A percentile compares a stretch with the other conserved stretches of the same genome.
Conservation (phyloP, 2,329 filamentous ascomycete genomes). For the Calonectria henricotiae region DNA sequence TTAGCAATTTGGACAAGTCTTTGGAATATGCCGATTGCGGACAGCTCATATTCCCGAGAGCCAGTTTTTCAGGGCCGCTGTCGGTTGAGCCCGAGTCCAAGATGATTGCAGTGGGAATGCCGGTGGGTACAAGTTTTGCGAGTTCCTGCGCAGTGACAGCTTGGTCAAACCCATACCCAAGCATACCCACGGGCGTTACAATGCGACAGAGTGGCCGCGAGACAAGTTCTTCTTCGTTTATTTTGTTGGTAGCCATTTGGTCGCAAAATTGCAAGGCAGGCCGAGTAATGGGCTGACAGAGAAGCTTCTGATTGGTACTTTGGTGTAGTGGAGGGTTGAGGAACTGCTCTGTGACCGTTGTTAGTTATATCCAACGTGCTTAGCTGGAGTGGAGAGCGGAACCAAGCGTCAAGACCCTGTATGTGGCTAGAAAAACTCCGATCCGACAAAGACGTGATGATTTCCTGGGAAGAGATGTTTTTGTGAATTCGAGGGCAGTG, state of each 20-base stretch:
- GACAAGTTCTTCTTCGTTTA: background rate
- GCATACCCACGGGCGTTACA: conserved; percentile 66
- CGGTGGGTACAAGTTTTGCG: conserved; percentile 48
- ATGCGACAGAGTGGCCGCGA: conserved; percentile 58
- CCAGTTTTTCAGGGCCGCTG: conserved; percentile 61
- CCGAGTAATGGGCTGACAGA: background rate
- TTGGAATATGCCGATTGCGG: conserved; percentile 60
- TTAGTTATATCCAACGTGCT: no score
- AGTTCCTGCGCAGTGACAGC: conserved; percentile 51
- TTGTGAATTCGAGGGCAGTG: conserved; percentile 10
- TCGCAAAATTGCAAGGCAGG: background rate
- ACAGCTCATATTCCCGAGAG: conserved; percentile 60
- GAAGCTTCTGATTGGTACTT: background rate
- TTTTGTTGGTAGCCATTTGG: background rate
- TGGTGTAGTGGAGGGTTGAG: background rate
- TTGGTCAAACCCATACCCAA: conserved; percentile 66
- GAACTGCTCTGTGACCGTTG: background rate
- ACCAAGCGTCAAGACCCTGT: background rate
- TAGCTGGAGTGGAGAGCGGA: background rate
- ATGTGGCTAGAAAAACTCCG: background rate
- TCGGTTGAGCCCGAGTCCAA: conserved; percentile 59
- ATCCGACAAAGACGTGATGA: no score
- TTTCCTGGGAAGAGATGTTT: conserved; percentile 8
- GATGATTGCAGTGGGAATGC: conserved; percentile 57
- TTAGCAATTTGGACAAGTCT: conserved; percentile 61